Percentiles rank a stretch among this genome's conserved stretches.
Conservation (phyloP, 805 yeast species). For the Myxozyma melibiosi region DNA sequence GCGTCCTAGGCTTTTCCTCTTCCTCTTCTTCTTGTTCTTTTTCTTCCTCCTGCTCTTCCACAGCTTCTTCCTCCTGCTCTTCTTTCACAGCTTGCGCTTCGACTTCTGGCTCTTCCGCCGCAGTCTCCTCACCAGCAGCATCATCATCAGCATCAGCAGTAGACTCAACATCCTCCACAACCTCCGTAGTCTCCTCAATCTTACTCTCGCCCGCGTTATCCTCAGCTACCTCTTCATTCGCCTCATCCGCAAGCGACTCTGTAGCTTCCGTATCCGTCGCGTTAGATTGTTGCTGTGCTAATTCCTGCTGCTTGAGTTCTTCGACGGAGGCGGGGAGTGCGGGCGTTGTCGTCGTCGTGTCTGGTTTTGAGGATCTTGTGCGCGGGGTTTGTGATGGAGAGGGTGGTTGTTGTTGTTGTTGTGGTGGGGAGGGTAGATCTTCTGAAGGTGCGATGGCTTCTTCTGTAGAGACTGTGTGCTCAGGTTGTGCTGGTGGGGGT, state of each 20-base stretch:
- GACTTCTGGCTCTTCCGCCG: constrained; percentile 4
- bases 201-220: neutral
- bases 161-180: neutral
- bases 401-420: too few relatives aligned
- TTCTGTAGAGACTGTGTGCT: too few relatives aligned
- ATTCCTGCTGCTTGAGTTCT: neutral
- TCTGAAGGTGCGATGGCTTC: too few relatives aligned
- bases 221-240: neutral
- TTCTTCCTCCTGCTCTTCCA: neutral
- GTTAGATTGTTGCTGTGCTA: neutral
- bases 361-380: too few relatives aligned
- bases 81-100: neutral
- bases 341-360: too few relatives aligned
- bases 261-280: neutral
- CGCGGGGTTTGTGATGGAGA: too few relatives aligned
- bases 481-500: neutral
- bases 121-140: constrained; percentile 1
- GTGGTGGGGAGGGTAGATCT: too few relatives aligned
- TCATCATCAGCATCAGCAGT: neutral
- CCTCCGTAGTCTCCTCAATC: neutral
- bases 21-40: constrained; percentile 3
- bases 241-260: neutral
- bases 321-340: too few relatives aligned
- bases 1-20: neutral
- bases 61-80: neutral